A percentile compares a stretch with the other conserved stretches of the same genome.
Conservation (phyloP, 2,329 filamentous ascomycete genomes). For the Domatiomyces catenatus region DNA sequence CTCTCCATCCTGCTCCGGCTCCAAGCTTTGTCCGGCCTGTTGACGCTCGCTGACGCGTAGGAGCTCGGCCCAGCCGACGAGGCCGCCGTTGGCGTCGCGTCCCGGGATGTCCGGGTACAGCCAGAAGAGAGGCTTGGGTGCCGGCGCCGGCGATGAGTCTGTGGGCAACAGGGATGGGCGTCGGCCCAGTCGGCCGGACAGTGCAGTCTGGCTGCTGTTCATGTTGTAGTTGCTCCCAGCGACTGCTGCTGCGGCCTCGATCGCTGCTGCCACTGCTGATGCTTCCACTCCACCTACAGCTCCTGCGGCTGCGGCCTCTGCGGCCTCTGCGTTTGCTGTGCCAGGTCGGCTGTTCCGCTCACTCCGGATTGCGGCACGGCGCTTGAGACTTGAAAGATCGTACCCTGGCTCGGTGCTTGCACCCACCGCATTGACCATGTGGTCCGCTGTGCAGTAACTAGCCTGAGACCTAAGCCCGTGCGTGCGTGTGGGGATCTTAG, state of each 20-base stretch:
- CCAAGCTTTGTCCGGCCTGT: conserved; percentile 19
- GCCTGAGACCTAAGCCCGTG: not conserved
- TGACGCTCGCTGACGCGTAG: conserved; percentile 21
- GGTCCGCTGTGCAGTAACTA: not conserved
- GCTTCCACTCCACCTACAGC: not conserved
- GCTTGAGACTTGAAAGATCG: not conserved
- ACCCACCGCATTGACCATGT: not conserved
- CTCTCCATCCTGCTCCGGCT: conserved; percentile 12
- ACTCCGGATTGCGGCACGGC: not conserved
- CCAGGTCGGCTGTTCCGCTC: not conserved
- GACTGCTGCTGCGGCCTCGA: not conserved
- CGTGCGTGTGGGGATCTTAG: not conserved
- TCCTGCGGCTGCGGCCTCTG: not conserved
- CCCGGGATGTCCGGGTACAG: conserved; percentile 28
- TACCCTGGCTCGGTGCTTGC: not conserved
- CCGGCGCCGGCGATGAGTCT: not conserved
- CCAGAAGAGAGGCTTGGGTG: conserved; percentile 18
- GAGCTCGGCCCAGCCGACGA: conserved; percentile 31
- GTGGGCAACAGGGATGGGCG: not conserved
- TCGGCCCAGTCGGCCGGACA: not conserved
- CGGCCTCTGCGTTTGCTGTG: not conserved
- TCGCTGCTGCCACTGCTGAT: not conserved
- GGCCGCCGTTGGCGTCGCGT: conserved; percentile 29
- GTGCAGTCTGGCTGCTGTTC: not conserved
- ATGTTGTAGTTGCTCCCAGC: not conserved